These are phyloP conservation scores for Auricularia auricula-judae DNA, from an alignment of 768 basidiomycete genomes.

Conservation along the genomic window DNA sequence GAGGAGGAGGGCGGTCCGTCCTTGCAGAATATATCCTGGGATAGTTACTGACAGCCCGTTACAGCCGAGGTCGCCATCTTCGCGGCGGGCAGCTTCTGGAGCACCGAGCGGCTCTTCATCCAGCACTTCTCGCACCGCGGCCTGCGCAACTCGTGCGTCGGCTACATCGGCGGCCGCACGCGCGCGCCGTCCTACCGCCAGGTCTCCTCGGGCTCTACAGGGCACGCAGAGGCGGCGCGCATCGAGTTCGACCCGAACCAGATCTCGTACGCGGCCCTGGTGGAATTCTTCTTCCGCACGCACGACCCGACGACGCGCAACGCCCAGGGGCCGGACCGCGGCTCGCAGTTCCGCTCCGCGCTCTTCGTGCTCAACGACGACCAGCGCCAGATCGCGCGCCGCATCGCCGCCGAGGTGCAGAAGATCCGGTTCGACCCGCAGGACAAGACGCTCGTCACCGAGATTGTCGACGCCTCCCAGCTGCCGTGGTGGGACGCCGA, in stretches of 20 bases:
- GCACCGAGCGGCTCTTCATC: slow-evolving; percentile 12
- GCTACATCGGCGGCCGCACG: slow-evolving; percentile 11
- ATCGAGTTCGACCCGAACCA: slow-evolving; percentile 26
- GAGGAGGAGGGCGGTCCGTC: not conserved
- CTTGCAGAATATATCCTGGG: not conserved
- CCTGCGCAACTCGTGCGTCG: slow-evolving; percentile 9
- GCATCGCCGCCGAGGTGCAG: slow-evolving; percentile 30
- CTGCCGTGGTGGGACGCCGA: slow-evolving; percentile 21
- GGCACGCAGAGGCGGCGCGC: slow-evolving; percentile 31
- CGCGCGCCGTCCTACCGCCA: slow-evolving; percentile 22
- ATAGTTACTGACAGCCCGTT: not conserved
- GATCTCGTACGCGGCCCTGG: slow-evolving; percentile 32
- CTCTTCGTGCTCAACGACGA: slow-evolving; percentile 29
- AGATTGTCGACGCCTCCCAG: slow-evolving; percentile 22
- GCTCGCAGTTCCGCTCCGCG: slow-evolving; percentile 32
- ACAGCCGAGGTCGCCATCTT: slow-evolving; percentile 11
- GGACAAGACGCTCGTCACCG: slow-evolving; percentile 28
- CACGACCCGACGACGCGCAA: slow-evolving; percentile 31
- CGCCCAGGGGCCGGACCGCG: slow-evolving; percentile 25
- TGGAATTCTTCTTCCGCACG: slow-evolving; percentile 33
- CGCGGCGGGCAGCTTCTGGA: slow-evolving; percentile 13
- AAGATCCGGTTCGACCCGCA: slow-evolving; percentile 27
- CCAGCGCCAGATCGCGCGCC: slow-evolving; percentile 27
- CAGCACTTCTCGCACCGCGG: slow-evolving; percentile 7
- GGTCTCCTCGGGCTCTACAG: slow-evolving; percentile 31